These are phyloP conservation scores for Odonthalia washingtoniensis DNA, from an alignment of 31 red algal species.

Conservation along the genomic window DNA sequence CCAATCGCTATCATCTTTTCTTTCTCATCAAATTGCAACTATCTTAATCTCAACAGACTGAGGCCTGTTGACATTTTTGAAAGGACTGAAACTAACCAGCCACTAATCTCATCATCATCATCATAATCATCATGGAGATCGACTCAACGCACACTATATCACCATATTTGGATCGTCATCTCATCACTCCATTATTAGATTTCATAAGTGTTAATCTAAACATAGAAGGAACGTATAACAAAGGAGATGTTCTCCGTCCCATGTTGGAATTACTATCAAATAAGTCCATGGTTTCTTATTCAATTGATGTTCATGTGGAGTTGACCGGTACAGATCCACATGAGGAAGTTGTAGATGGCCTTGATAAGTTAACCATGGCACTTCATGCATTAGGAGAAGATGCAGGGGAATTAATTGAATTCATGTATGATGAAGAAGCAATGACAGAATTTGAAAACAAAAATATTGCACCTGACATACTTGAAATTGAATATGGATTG, in stretches of 20 bases:
- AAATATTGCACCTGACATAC: conserved; percentile 59
- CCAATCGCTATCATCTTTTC: too few relatives aligned
- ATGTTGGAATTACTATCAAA: conserved; percentile 84
- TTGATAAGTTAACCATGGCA: conserved; percentile 83
- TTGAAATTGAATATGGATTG: conserved; percentile 62
- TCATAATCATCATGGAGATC: conserved; percentile 45
- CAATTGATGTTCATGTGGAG: conserved; percentile 83
- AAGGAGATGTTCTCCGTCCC: conserved; percentile 72
- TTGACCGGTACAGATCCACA: conserved; percentile 72
- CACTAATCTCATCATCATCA: too few relatives aligned
- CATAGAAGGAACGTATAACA: conserved; percentile 59
- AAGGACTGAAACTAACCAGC: too few relatives aligned
- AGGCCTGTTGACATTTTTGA: too few relatives aligned
- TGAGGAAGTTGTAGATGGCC: conserved; percentile 68
- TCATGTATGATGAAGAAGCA: conserved; percentile 73
- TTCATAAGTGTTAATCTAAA: conserved; percentile 70
- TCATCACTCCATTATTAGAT: conserved; percentile 85
- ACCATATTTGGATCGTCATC: conserved; percentile 89
- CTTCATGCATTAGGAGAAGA: conserved; percentile 80
- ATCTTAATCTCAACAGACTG: too few relatives aligned
- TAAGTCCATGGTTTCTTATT: conserved; percentile 95
- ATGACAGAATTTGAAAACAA: conserved; percentile 59
- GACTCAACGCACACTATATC: conserved; percentile 84
- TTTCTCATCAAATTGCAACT: too few relatives aligned
- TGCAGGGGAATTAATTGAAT: conserved; percentile 64